Conservation (phyloP, 2,329 filamentous ascomycete genomes). For the Myriosclerotinia curreyana region DNA sequence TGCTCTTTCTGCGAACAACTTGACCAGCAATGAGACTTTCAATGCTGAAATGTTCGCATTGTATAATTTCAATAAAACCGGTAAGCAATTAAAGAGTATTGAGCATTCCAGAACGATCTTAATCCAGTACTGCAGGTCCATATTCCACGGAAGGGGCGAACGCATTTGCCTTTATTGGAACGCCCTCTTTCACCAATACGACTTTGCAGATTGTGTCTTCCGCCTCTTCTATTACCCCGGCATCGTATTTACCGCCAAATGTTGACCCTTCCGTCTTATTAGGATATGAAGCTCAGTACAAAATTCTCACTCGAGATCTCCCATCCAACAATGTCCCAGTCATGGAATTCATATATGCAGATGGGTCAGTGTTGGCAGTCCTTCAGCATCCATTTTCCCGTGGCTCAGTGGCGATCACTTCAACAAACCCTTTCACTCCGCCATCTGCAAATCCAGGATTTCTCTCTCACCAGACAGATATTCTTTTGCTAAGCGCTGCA, state of each 20-base stretch:
- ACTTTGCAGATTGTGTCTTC: constrained; percentile 1
- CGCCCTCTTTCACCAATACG: constrained; percentile 12
- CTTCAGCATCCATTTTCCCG: constrained; percentile 56
- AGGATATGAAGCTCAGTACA: constrained; percentile 17
- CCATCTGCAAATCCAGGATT: constrained; percentile 54
- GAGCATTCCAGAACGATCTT: not conserved
- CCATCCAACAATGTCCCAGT: constrained; percentile 11
- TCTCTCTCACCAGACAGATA: constrained; percentile 42
- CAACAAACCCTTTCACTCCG: constrained; percentile 40
- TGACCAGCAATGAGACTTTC: constrained; percentile 18
- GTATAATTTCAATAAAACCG: constrained; percentile 16
- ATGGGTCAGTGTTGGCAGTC: constrained; percentile 42
- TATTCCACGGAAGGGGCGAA: constrained; percentile 16
- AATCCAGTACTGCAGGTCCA: constrained; percentile 6
- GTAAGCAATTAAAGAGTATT: not conserved
- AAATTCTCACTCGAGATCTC: constrained; percentile 20
- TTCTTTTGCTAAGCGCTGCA: constrained; percentile 11
- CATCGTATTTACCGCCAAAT: constrained; percentile 1
- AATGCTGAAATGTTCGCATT: constrained; percentile 20
- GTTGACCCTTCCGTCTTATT: constrained; percentile 6
- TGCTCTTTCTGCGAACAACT: constrained; percentile 6
- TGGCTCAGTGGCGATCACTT: constrained; percentile 55
- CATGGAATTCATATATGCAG: constrained; percentile 17
- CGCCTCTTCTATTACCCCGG: constrained; percentile 9
- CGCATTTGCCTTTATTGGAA: constrained; percentile 14